Evolutionary conservation across 1,139 yeast genomes (phyloP).

Genomic region (Diutina siamensis): DNA sequence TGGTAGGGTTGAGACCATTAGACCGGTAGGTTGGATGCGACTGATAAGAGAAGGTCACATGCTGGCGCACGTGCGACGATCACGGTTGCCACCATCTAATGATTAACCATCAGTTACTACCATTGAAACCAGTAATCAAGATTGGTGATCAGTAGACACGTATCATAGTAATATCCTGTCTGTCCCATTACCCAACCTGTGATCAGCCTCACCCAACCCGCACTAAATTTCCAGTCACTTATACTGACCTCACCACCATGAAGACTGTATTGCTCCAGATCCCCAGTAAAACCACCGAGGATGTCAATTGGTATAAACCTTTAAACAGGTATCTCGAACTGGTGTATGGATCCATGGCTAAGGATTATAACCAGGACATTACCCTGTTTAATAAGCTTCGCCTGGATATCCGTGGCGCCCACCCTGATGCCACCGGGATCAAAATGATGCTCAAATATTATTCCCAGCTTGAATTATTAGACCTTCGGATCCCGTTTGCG

Average conservation of each 20-base stretch:
- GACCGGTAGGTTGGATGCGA: neutral
- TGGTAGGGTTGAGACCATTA: no score
- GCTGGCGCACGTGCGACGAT: neutral
- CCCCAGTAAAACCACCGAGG: slow-evolving; percentile 42
- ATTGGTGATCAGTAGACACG: no score
- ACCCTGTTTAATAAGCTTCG: slow-evolving; percentile 47
- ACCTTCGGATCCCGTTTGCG: slow-evolving; percentile 60
- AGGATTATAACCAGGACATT: slow-evolving; percentile 47
- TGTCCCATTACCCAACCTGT: no score
- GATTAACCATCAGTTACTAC: no score
- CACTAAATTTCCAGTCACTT: neutral
- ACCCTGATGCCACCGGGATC: slow-evolving; percentile 38
- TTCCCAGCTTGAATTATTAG: slow-evolving; percentile 72
- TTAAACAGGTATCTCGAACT: slow-evolving; percentile 47
- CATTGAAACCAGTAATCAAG: no score
- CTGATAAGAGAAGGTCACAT: neutral
- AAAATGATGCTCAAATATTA: slow-evolving; percentile 58
- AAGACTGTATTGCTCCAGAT: slow-evolving; percentile 25
- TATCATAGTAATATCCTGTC: no score
- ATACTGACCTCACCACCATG: slow-evolving; percentile 13
- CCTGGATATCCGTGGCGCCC: slow-evolving; percentile 47
- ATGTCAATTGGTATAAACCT: slow-evolving; percentile 57
- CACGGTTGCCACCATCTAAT: no score
- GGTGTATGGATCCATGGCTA: slow-evolving; percentile 48
- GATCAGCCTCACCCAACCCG: neutral